Evolutionary conservation across 257 asterid species (phyloP), one percentile per base, ranked within the genome.

Genomic region (Nicotiana attenuata): DNA sequence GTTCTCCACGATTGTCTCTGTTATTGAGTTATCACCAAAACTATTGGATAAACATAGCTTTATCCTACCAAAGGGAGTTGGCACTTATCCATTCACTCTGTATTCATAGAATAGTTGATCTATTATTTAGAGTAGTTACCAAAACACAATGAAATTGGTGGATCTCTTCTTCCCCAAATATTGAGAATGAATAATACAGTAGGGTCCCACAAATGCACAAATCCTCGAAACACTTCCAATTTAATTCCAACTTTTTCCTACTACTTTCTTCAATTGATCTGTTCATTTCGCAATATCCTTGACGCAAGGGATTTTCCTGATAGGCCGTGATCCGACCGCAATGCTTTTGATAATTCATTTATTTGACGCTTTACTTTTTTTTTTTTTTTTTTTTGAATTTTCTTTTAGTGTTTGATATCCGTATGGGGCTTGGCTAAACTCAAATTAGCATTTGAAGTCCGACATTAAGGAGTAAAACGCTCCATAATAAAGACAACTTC

Each of bases 251-350:
- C 10, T 7, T 41, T 41, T 41, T 41, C 8, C 10, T 41, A 35
- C 45, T 35, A 35, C 10, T 41, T 41, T 7, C 47, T 41, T 7
- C 47, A 41, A 38, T 38, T 38, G 47, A 38, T 52, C 19, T 52
- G n/a, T 52, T 53, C n/a, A 15, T 53, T 53, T 69, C 16, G 4
- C 14, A 38, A 16, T 24, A 33, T 65, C 17, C 26, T 29, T 71
- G 69, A 53, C 65, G 82, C 61, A 78, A 77, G 52, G 15, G 57
- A 53, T 33, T n/a, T 17, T 79, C 15, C 2, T 63, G 41, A 45
- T 24, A 75, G 60, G 53, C 38, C 80, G 80, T 35, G 69, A 31
- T 1, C 79, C 79, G 28, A 78, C 82, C 53, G 45, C 29, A 75
- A 47, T 76, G 31, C 29, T 68, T 11, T 24, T 61, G 8, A 20